Percentiles rank a stretch among this genome's conserved stretches.
Conservation (phyloP, 129 eudicot genomes). For the Logfia minima region DNA sequence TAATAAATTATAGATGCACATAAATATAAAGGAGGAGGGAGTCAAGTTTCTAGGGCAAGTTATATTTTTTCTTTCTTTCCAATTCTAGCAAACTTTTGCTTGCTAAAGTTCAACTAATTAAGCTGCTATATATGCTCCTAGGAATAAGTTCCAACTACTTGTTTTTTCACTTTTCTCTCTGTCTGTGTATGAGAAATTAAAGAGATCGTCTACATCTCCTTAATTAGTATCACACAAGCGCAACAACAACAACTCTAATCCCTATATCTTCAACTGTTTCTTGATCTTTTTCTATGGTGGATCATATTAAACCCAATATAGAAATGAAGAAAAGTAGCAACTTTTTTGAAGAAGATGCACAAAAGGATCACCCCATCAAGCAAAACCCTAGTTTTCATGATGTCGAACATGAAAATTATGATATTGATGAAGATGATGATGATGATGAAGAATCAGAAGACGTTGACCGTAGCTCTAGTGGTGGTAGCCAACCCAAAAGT, state of each 20-base stretch:
- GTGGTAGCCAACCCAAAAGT: constrained; percentile 29
- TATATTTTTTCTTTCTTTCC: constrained; percentile 44
- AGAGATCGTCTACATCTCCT: constrained; percentile 13
- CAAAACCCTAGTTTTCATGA: constrained; percentile 39
- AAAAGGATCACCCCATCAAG: constrained; percentile 37
- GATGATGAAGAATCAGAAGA: constrained; percentile 39
- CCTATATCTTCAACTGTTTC: constrained; percentile 29
- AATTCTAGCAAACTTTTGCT: constrained; percentile 52
- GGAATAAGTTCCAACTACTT: constrained; percentile 40
- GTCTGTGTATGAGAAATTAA: constrained; percentile 3
- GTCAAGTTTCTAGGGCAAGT: constrained; percentile 35
- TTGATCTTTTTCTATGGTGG: constrained; percentile 8
- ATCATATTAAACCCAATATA: constrained; percentile 20
- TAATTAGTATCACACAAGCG: constrained; percentile 26
- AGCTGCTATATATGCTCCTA: constrained; percentile 22
- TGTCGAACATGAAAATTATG: constrained; percentile 25
- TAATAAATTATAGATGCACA: background rate
- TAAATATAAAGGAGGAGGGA: background rate
- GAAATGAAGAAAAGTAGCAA: constrained; percentile 37
- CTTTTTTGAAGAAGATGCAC: constrained; percentile 39
- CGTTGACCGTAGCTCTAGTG: constrained; percentile 23
- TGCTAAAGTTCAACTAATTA: constrained; percentile 29
- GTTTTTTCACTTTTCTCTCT: constrained; percentile 26
- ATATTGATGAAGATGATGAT: constrained; percentile 3
- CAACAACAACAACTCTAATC: background rate